These are phyloP conservation scores for Dalbergia cochinchinensis DNA, from an alignment of 306 rosid genomes.

Conservation along the genomic window DNA sequence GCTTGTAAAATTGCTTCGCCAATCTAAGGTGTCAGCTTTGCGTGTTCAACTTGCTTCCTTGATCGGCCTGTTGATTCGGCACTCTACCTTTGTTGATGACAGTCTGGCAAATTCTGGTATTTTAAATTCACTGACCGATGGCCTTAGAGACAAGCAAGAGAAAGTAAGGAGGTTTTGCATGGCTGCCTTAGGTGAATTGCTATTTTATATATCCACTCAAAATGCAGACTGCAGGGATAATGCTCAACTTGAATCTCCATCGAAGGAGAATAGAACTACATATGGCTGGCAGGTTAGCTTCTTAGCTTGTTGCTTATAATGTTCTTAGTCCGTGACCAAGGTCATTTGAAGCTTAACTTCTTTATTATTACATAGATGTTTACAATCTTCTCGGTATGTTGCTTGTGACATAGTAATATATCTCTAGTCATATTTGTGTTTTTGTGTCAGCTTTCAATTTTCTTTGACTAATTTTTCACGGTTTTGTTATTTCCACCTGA, in stretches of 20 bases:
- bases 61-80: conserved; percentile 90
- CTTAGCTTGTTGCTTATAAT: conserved; percentile 31
- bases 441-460: conserved; percentile 7
- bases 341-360: conserved; percentile 39
- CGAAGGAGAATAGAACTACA: conserved; percentile 68
- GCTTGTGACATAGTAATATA: conserved; percentile 23
- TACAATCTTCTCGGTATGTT: conserved; percentile 2
- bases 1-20: conserved; percentile 88
- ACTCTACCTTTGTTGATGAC: conserved; percentile 87
- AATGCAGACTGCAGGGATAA: conserved; percentile 73
- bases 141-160: conserved; percentile 96
- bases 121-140: conserved; percentile 82
- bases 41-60: conserved; percentile 96
- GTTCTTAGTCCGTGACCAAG: conserved; percentile 36
- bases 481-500: conserved; percentile 29
- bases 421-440: conserved; percentile 17
- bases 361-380: conserved; percentile 26
- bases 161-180: conserved; percentile 96
- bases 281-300: conserved; percentile 92
- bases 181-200: conserved; percentile 97
- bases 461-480: conserved; percentile 8
- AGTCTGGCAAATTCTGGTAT: conserved; percentile 89
- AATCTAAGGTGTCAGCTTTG: conserved; percentile 81
- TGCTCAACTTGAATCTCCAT: conserved; percentile 78
- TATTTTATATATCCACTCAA: conserved; percentile 93